Base-by-base conservation (phyloP, 2,329 filamentous ascomycete species). In the Verticillium zaregamsianum region DNA sequence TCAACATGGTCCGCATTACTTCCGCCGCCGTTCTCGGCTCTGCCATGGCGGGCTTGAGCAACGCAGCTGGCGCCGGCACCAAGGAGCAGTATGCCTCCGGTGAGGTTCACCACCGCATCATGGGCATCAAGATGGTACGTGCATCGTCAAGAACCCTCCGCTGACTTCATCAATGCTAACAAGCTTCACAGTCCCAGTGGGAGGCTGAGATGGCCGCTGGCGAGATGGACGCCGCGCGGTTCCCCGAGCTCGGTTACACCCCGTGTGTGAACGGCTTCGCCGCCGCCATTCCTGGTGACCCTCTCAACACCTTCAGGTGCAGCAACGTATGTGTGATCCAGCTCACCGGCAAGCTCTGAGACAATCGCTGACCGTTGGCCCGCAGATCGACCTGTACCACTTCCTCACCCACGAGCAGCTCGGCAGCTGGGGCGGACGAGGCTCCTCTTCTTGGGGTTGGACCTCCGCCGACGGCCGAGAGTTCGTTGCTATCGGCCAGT, bases 401-500 rank as follows among this genome's bases (percentile, higher is more conserved):
- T 76, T 76, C 66, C 65, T 74, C 60, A 71, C 72, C 8, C 74
- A 76, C 65, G 69, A 66, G 7, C 68, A 72, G 55, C 71, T 76
- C 11, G 74, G 73, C 39, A 73, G 70, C 66, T 68, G 67, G 52
- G 69, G 64, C 28, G 73, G 72, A 23, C 69, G 72, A 61, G 74
- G 74, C 32, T 71, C 73, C 11, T 73, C 72, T 3, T 82, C 80
- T 0, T 85, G 82, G 82, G 82, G 82, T 6, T 84, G 82, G 82
- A 82, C 80, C 0, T 79, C 81, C 17, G 71, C 73, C 0, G 76
- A 79, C 54, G 82, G 81, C 31, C 81, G 83, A 25, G 83, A 86
- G 64, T 84, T 86, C 60, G 76, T 81, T 55, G 80, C 81, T 64
- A 79, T 84, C 64, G 82, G 80, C 1, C 83, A 85, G 66, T 77